Conservation (phyloP, 441 rosid species). For the Brassica balearica region DNA sequence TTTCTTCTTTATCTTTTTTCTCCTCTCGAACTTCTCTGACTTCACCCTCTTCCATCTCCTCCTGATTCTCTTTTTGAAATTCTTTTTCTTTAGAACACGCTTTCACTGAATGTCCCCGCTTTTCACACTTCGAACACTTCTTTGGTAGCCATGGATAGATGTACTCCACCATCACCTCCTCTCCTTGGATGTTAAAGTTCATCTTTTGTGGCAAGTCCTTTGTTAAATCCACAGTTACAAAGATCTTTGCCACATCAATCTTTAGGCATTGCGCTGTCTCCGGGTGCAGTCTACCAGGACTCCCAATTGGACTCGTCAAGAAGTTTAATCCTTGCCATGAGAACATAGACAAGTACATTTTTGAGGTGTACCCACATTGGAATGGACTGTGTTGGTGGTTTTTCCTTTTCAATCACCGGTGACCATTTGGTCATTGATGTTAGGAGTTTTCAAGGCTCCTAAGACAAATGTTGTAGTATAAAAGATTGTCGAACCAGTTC, state of each 20-base stretch:
- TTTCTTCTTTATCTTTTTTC: too few relatives aligned
- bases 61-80: too few relatives aligned
- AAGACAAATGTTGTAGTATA: too few relatives aligned
- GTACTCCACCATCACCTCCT: neutral
- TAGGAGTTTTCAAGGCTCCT: too few relatives aligned
- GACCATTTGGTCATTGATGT: neutral
- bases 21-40: too few relatives aligned
- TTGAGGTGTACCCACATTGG: neutral
- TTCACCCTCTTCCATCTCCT: too few relatives aligned
- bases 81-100: too few relatives aligned
- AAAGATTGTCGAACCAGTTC: too few relatives aligned
- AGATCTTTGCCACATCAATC: neutral
- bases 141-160: neutral
- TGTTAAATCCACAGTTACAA: neutral
- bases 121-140: neutral
- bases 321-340: neutral
- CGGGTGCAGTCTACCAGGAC: neutral
- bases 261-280: neutral
- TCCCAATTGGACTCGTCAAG: neutral
- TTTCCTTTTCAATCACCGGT: neutral
- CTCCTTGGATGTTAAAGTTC: neutral
- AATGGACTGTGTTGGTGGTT: neutral
- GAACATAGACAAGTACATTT: neutral
- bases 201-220: neutral
- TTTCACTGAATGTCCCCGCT: neutral